Evolutionary conservation across 2,329 filamentous ascomycete species (phyloP).

Genomic region (Aspergillus fumigatus): DNA sequence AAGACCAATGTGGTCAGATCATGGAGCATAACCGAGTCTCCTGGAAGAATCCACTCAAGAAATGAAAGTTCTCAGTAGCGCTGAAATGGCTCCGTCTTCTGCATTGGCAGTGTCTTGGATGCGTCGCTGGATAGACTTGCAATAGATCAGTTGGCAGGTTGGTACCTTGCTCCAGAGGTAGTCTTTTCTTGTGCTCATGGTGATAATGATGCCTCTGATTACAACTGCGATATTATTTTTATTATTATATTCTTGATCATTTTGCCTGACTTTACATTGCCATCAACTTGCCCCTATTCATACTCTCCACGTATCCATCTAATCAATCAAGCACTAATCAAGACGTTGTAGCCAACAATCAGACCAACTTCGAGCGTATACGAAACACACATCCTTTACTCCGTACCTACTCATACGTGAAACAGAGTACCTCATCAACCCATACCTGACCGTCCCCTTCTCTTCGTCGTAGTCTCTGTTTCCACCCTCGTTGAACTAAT

Average conservation of each 20-base stretch:
- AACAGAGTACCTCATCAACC: neutral
- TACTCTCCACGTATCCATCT: neutral
- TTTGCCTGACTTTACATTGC: neutral
- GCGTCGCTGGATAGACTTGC: neutral
- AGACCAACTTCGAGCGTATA: neutral
- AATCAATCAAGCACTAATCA: neutral
- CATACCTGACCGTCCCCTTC: neutral
- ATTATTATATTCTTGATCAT: neutral
- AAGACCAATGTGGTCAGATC: neutral
- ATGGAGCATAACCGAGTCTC: neutral
- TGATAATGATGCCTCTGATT: neutral
- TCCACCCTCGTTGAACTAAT: neutral
- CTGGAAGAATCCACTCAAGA: neutral
- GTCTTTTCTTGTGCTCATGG: neutral
- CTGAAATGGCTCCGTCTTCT: neutral
- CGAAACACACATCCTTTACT: neutral
- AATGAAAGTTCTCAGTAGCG: neutral
- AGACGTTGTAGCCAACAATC: neutral
- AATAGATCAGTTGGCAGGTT: neutral
- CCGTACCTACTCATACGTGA: neutral
- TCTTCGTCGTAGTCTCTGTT: slow-evolving; percentile 1
- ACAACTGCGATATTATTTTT: neutral
- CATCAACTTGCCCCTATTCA: neutral
- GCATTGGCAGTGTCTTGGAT: neutral
- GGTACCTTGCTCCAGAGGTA: neutral